These are phyloP conservation scores for Dacryopinax primogenitus DNA, from an alignment of 768 basidiomycete genomes.

Conservation along the genomic window DNA sequence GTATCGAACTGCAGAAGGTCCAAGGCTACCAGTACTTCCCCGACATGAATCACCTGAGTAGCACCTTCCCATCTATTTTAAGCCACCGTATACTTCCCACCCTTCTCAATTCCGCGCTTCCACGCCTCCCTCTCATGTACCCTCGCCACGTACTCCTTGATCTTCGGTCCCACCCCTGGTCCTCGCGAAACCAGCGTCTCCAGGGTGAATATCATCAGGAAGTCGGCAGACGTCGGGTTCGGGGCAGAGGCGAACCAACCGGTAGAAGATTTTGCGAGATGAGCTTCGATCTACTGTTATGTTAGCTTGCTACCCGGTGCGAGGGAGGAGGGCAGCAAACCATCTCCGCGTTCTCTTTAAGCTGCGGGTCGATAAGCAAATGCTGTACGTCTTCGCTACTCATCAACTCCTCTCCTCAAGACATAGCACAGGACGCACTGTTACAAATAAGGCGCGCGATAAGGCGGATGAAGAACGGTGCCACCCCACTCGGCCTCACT, in stretches of 20 bases:
- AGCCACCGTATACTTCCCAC: slow-evolving; percentile 20
- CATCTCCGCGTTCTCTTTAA: slow-evolving; percentile 22
- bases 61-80: too few relatives aligned
- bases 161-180: slow-evolving; percentile 26
- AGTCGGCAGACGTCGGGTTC: slow-evolving; percentile 35
- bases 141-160: slow-evolving; percentile 29
- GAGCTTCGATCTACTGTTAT: slow-evolving; percentile 29
- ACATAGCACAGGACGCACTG: background rate
- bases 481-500: too few relatives aligned
- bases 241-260: slow-evolving; percentile 31
- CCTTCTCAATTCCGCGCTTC: slow-evolving; percentile 25
- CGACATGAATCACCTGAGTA: too few relatives aligned
- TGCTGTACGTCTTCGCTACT: slow-evolving; percentile 10
- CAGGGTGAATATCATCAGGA: slow-evolving; percentile 34
- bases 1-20: too few relatives aligned
- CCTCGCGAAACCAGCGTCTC: slow-evolving; percentile 22
- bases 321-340: slow-evolving; percentile 17
- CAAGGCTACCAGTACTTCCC: too few relatives aligned
- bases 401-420: background rate
- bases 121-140: slow-evolving; percentile 31
- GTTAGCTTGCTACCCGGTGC: background rate
- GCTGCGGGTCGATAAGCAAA: slow-evolving; percentile 21
- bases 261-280: slow-evolving; percentile 24
- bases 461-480: slow-evolving; percentile 31
- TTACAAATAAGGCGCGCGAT: slow-evolving; percentile 12